These are phyloP conservation scores for Fraxinus angustifolia DNA, from an alignment of 305 asterid genomes.

Conservation along the genomic window DNA sequence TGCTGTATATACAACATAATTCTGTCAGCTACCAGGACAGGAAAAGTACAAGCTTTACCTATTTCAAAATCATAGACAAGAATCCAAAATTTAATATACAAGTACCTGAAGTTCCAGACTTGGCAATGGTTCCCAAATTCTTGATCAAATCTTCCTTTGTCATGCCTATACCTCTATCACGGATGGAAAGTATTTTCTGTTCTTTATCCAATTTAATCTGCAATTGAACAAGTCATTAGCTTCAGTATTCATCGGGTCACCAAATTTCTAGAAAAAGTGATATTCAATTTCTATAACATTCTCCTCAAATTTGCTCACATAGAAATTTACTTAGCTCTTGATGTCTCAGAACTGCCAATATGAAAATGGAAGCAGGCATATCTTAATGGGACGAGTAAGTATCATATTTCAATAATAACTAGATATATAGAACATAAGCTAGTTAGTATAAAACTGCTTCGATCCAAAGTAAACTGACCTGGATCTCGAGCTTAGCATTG, in stretches of 20 bases:
- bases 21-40: slow-evolving; percentile 26
- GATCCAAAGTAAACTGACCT: slow-evolving; percentile 42
- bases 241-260: background rate
- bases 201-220: slow-evolving; percentile 49
- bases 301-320: background rate
- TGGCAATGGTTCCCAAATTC: slow-evolving; percentile 50
- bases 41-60: background rate
- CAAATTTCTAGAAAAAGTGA: background rate
- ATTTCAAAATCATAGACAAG: background rate
- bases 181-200: slow-evolving; percentile 37
- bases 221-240: slow-evolving; percentile 1
- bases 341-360: background rate
- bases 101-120: slow-evolving; percentile 19
- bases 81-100: background rate
- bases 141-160: slow-evolving; percentile 57
- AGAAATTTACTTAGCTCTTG: background rate
- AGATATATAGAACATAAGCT: background rate
- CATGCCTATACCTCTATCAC: slow-evolving; percentile 56
- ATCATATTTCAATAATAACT: slow-evolving; percentile 22
- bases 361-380: too few species aligned
- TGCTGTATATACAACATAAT: slow-evolving; percentile 18
- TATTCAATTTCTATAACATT: background rate
- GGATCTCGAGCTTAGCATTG: slow-evolving; percentile 77
- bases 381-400: too few species aligned
- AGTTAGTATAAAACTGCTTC: background rate